Percentiles rank a stretch among this genome's conserved stretches.
These are phyloP conservation scores for Lachnellula occidentalis DNA, from an alignment of 2,329 filamentous ascomycete species.

Conservation along the genomic window DNA sequence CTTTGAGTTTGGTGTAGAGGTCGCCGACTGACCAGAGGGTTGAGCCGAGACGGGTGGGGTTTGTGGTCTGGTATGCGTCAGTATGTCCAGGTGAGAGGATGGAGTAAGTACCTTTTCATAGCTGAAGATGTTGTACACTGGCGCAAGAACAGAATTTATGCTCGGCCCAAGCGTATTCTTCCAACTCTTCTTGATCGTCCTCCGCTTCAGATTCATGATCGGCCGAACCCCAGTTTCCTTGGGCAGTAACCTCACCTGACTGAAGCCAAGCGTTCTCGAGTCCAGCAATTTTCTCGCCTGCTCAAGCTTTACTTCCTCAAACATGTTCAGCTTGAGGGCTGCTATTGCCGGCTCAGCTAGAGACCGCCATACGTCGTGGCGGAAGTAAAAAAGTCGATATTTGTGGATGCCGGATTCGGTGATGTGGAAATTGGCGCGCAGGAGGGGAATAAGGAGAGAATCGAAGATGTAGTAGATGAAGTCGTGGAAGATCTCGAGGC, in stretches of 20 bases:
- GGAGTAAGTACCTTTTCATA: slow-evolving; percentile 60
- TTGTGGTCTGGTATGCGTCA: slow-evolving; percentile 33
- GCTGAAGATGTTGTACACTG: slow-evolving; percentile 70
- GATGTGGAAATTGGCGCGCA: slow-evolving; percentile 86
- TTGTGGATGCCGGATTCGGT: slow-evolving; percentile 81
- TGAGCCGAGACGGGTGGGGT: slow-evolving; percentile 63
- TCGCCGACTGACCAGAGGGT: slow-evolving; percentile 78
- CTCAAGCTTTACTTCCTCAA: slow-evolving; percentile 65
- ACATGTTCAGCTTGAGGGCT: slow-evolving; percentile 64
- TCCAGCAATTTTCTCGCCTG: slow-evolving; percentile 54
- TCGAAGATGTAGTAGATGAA: slow-evolving; percentile 92
- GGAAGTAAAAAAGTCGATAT: slow-evolving; percentile 85
- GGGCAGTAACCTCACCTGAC: slow-evolving; percentile 74
- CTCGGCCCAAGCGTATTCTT: slow-evolving; percentile 53
- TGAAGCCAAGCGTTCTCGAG: slow-evolving; percentile 64
- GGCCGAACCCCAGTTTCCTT: slow-evolving; percentile 73
- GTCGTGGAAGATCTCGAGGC: slow-evolving; percentile 73
- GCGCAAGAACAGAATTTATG: slow-evolving; percentile 66
- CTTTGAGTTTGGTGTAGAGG: slow-evolving; percentile 66
- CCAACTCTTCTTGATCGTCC: slow-evolving; percentile 49
- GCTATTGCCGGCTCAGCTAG: slow-evolving; percentile 69
- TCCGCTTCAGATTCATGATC: slow-evolving; percentile 78
- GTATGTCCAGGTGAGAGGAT: slow-evolving; percentile 5
- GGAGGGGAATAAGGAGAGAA: slow-evolving; percentile 79
- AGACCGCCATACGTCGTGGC: slow-evolving; percentile 83